Base-by-base conservation (phyloP, 441 rosid genomes). In the Rhodomyrtus psidioides region DNA sequence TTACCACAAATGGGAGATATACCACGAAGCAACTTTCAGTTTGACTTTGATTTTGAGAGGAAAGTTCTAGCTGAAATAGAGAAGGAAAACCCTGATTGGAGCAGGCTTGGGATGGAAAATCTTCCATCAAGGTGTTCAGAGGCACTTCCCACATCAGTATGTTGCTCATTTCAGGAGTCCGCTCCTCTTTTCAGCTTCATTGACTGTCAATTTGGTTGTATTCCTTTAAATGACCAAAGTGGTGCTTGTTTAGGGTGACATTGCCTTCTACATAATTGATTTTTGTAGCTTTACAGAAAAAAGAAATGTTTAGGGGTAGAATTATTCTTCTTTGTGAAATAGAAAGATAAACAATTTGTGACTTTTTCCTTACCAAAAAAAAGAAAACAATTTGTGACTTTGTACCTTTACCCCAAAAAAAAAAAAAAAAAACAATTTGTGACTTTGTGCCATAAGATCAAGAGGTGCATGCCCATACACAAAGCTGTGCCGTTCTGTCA, bases 21-120 rank as follows among this genome's bases (percentile, higher is more conserved):
- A 91, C 98, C 92, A 3, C 92, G 96, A 85, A 93, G 99, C 90
- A 94, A 90, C 85, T 95, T 96, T 87, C 97, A 96, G 86, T 95
- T 94, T 59, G 96, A 95, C 92, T 96, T 97, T 60, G 93, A 94
- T 16, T 85, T 97, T 54, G 98, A 97, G 92, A 90, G 89, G 88
- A 95, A 92, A 90, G 88, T 95, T 84, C 86, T 95, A 53, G 95
- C 97, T 26, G 98, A 95, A 83, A 94, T 93, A 12, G 97, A 97
- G 90, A 94, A 93, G 88, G 98, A 90, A 49, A 91, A 46, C 85
- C 96, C 91, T 57, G 94, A 94, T 83, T 96, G 96, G 96, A 92
- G 93, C 91, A 92, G 88, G 87, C 94, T 95, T 59, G 95, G 91
- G 12, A 79, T 90, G 85, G 98, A 97, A 85, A 94, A 88, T 91